These are phyloP conservation scores for Sporormia fimetaria DNA, from an alignment of 495 filamentous ascomycete species.

Conservation along the genomic window DNA sequence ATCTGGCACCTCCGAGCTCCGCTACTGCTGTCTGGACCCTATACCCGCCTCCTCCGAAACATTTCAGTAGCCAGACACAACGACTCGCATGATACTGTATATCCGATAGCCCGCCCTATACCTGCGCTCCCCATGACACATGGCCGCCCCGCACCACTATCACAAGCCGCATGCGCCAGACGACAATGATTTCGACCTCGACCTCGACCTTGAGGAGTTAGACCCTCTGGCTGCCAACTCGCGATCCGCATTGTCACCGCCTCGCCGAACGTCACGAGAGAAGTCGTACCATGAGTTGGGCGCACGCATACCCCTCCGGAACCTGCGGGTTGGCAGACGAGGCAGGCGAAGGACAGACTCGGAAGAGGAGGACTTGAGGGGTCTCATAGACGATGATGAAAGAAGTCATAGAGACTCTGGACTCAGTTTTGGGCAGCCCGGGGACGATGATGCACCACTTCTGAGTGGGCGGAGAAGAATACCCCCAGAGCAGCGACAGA, in stretches of 20 bases:
- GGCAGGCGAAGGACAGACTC: slow-evolving; percentile 15
- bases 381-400: slow-evolving; percentile 28
- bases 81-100: no score
- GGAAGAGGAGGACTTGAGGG: slow-evolving; percentile 28
- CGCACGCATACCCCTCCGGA: slow-evolving; percentile 32
- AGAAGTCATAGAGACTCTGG: slow-evolving; percentile 23
- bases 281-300: slow-evolving; percentile 23
- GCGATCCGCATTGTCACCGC: slow-evolving; percentile 6
- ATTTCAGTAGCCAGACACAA: no score
- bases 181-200: slow-evolving; percentile 28
- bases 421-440: slow-evolving; percentile 21
- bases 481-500: slow-evolving; percentile 7
- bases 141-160: slow-evolving; percentile 30
- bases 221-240: slow-evolving; percentile 28
- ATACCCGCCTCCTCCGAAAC: background rate
- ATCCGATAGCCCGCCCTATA: no score
- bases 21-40: no score
- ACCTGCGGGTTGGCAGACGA: slow-evolving; percentile 29
- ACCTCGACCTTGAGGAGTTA: slow-evolving; percentile 34
- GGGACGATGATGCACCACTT: slow-evolving; percentile 31
- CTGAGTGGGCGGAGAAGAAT: slow-evolving; percentile 10
- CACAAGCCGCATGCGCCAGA: slow-evolving; percentile 28
- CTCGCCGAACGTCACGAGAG: slow-evolving; percentile 15
- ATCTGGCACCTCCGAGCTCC: no score
- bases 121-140: slow-evolving; percentile 25